These are phyloP conservation scores for Grammothele lineata DNA, from an alignment of 768 basidiomycete genomes.

Conservation along the genomic window DNA sequence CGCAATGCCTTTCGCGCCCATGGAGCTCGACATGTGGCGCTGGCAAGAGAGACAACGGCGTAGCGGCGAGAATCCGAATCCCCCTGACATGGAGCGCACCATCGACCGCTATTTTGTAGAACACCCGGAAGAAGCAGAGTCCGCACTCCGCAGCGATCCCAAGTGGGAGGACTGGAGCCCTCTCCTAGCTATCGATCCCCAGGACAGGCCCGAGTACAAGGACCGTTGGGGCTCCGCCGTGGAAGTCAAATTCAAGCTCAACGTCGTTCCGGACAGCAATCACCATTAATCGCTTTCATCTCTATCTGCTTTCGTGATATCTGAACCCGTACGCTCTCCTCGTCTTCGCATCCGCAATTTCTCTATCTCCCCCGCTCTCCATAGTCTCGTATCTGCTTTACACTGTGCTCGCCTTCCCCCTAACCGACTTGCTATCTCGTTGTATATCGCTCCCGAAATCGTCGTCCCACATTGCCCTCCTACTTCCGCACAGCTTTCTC, in stretches of 20 bases:
- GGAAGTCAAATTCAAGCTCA: background rate
- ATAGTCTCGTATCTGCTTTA: too few species aligned
- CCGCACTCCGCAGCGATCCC: background rate
- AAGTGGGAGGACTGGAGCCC: background rate
- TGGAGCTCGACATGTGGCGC: constrained; percentile 1
- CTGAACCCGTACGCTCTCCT: too few species aligned
- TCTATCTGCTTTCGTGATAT: too few species aligned
- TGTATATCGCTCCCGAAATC: too few species aligned
- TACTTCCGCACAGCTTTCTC: too few species aligned
- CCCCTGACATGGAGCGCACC: background rate
- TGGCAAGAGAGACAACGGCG: constrained; percentile 4
- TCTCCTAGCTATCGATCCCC: too few species aligned
- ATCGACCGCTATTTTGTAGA: constrained; percentile 4
- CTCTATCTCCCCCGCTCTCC: too few species aligned
- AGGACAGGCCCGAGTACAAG: background rate
- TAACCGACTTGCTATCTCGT: too few species aligned
- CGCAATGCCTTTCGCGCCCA: constrained; percentile 1
- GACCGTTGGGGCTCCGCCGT: background rate
- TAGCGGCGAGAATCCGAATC: too few species aligned
- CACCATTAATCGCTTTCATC: background rate
- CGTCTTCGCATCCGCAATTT: too few species aligned
- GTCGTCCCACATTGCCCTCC: too few species aligned
- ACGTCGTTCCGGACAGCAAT: background rate
- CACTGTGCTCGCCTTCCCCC: too few species aligned
- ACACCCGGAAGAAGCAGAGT: constrained; percentile 9